Conservation (phyloP, 306 rosid genomes). For the Citrullus mucosospermus region DNA sequence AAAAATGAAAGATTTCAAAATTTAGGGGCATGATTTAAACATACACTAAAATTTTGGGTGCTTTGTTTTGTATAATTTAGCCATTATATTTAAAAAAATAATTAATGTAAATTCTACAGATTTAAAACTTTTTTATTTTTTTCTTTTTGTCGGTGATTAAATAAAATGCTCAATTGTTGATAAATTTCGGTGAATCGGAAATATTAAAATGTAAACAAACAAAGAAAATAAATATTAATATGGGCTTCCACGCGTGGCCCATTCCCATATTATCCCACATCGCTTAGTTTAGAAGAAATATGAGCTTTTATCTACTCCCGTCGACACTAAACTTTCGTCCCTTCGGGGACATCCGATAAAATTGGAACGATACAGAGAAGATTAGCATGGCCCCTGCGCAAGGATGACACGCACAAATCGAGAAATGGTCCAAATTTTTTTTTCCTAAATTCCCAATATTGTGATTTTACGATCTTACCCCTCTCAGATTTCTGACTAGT, state of each 20-base stretch:
- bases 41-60: too few species aligned
- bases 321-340: fast-evolving
- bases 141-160: too few species aligned
- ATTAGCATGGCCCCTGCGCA: constrained; percentile 10
- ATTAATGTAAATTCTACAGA: too few species aligned
- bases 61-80: too few species aligned
- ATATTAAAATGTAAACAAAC: neutral
- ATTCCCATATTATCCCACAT: neutral
- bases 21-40: too few species aligned
- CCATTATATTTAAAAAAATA: too few species aligned
- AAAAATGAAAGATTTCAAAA: too few species aligned
- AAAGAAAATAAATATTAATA: neutral
- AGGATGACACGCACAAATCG: constrained; percentile 9
- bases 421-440: constrained; percentile 7
- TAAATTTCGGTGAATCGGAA: too few species aligned
- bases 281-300: fast-evolving
- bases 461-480: neutral
- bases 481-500: neutral
- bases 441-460: neutral
- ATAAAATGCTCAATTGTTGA: too few species aligned
- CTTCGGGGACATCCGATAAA: constrained; percentile 4
- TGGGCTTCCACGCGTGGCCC: neutral
- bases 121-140: too few species aligned
- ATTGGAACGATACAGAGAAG: constrained; percentile 7
- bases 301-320: fast-evolving